A percentile compares a stretch with the other conserved stretches of the same genome.
These are phyloP conservation scores for Dictyophora rubrovolvata DNA, from an alignment of 768 basidiomycete species.

Conservation along the genomic window DNA sequence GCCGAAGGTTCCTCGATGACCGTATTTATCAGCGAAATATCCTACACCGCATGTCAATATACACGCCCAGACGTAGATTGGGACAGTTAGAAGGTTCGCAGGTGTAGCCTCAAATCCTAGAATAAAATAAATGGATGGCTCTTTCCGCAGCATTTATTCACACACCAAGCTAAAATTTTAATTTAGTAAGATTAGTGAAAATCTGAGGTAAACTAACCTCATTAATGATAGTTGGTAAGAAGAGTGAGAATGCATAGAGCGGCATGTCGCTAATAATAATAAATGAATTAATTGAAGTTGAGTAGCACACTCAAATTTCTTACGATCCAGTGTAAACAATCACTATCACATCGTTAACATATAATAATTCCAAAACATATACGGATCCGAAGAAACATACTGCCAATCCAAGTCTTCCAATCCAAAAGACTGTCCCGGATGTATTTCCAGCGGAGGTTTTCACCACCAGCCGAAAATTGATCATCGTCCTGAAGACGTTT, in stretches of 20 bases:
- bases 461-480: constrained; percentile 55
- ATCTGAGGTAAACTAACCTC: constrained; percentile 30
- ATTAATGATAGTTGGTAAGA: constrained; percentile 71
- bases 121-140: constrained; percentile 1
- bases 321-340: constrained; percentile 51
- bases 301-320: constrained; percentile 13
- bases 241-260: constrained; percentile 67
- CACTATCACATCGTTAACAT: constrained; percentile 29
- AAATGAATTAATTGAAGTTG: constrained; percentile 2
- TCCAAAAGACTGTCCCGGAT: constrained; percentile 53
- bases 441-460: constrained; percentile 41
- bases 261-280: constrained; percentile 38
- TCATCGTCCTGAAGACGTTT: constrained; percentile 54
- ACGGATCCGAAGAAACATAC: constrained; percentile 27
- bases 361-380: neutral
- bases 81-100: constrained; percentile 70
- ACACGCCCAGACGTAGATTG: constrained; percentile 64
- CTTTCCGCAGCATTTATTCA: neutral
- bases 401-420: constrained; percentile 66
- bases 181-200: neutral
- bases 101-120: constrained; percentile 56
- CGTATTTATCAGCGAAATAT: constrained; percentile 49
- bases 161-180: constrained; percentile 1
- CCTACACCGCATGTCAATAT: constrained; percentile 56
- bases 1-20: constrained; percentile 53